These are phyloP conservation scores for Chaetomiaceae sp. DNA, from an alignment of 2,329 filamentous ascomycete species.

Conservation along the genomic window DNA sequence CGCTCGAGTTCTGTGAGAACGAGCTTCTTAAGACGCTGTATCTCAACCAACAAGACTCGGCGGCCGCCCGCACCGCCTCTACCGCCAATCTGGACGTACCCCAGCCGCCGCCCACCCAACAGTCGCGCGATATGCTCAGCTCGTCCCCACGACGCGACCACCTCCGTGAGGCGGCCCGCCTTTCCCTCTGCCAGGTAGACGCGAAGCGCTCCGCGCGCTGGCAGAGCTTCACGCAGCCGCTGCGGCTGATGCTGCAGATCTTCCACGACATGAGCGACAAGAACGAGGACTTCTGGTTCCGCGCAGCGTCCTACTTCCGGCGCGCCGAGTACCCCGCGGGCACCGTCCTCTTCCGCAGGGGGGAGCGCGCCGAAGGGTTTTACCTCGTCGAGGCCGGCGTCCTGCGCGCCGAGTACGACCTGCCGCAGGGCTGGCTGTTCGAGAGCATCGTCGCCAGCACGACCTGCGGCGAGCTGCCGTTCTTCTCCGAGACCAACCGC, in stretches of 20 bases:
- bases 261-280: slow-evolving; percentile 81
- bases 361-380: slow-evolving; percentile 73
- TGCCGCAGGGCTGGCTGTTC: slow-evolving; percentile 81
- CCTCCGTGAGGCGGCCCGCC: slow-evolving; percentile 70
- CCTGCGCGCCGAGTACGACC: slow-evolving; percentile 80
- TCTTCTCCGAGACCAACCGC: slow-evolving; percentile 84
- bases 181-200: slow-evolving; percentile 64
- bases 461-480: slow-evolving; percentile 91
- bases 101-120: slow-evolving; percentile 23
- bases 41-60: slow-evolving; percentile 56
- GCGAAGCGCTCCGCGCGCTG: slow-evolving; percentile 59
- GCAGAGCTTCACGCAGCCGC: slow-evolving; percentile 81
- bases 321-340: slow-evolving; percentile 62
- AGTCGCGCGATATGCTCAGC: slow-evolving; percentile 43
- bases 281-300: slow-evolving; percentile 95
- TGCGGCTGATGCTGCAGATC: slow-evolving; percentile 89
- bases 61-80: slow-evolving; percentile 38
- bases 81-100: slow-evolving; percentile 46
- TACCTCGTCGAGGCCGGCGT: slow-evolving; percentile 88
- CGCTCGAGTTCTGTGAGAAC: slow-evolving; percentile 91
- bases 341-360: slow-evolving; percentile 69
- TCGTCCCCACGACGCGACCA: slow-evolving; percentile 77
- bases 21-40: slow-evolving; percentile 80
- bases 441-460: slow-evolving; percentile 93
- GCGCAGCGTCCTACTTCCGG: slow-evolving; percentile 67